A percentile compares a stretch with the other conserved stretches of the same genome.
phyloP scores from a whole-genome alignment of 1,284 basidiomycete species.

The Irpex sp. region DNA sequence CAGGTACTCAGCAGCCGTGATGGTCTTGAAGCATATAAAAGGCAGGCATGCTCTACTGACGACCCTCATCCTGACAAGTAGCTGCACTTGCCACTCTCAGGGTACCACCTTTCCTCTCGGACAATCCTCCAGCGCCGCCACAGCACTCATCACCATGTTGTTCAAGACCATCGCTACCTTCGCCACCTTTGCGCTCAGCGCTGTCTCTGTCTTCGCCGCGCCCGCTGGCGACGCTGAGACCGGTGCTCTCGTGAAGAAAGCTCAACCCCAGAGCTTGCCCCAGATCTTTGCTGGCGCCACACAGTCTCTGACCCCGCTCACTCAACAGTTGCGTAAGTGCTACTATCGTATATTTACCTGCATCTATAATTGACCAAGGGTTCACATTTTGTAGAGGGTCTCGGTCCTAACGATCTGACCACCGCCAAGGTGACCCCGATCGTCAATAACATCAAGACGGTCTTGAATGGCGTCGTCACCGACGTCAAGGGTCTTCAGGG shows the following conservation, averaged over 20 bases:
- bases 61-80: not conserved
- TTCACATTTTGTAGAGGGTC: not conserved
- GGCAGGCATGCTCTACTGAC: not conserved
- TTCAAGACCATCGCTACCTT: slow-evolving; percentile 27
- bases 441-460: slow-evolving; percentile 26
- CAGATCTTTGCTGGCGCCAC: slow-evolving; percentile 22
- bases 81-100: not conserved
- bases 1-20: not conserved
- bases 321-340: slow-evolving; percentile 29
- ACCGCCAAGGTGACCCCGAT: slow-evolving; percentile 25
- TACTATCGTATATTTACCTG: not conserved
- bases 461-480: slow-evolving; percentile 27
- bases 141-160: not conserved
- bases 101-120: not conserved
- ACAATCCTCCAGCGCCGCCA: not conserved
- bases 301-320: slow-evolving; percentile 22
- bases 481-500: slow-evolving; percentile 33
- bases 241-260: slow-evolving; percentile 12
- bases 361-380: not conserved
- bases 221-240: slow-evolving; percentile 3
- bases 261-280: slow-evolving; percentile 19
- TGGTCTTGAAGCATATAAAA: not conserved
- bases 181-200: slow-evolving; percentile 33
- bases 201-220: slow-evolving; percentile 20
- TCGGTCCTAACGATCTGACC: slow-evolving; percentile 15